Conservation (phyloP, 306 rosid genomes). For the Fragaria nilgerrensis region DNA sequence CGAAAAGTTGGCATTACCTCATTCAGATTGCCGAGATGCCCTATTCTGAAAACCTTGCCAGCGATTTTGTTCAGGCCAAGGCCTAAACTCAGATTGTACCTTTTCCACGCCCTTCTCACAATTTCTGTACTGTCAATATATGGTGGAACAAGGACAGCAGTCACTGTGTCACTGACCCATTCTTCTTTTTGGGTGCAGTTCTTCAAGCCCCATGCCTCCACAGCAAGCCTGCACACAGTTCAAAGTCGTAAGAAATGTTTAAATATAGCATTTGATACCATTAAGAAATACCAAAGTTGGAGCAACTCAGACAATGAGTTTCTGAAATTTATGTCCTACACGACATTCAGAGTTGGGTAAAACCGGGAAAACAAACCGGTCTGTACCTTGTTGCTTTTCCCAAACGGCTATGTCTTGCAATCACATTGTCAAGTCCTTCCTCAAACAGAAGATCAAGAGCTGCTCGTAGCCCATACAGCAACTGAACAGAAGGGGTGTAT, state of each 20-base stretch:
- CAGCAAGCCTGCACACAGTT: slow-evolving; percentile 72
- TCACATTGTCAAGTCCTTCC: slow-evolving; percentile 93
- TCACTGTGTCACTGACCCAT: slow-evolving; percentile 93
- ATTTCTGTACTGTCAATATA: slow-evolving; percentile 81
- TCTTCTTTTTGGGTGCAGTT: slow-evolving; percentile 95
- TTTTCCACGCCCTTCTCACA: slow-evolving; percentile 87
- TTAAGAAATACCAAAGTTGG: neutral
- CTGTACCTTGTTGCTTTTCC: slow-evolving; percentile 84
- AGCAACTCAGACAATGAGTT: neutral
- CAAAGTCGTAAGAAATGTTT: slow-evolving; percentile 10
- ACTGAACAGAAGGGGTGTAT: slow-evolving; percentile 93
- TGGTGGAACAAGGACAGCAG: slow-evolving; percentile 90
- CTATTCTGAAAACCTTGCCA: slow-evolving; percentile 98
- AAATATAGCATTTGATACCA: slow-evolving; percentile 15
- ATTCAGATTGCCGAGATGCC: slow-evolving; percentile 90
- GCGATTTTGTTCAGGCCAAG: slow-evolving; percentile 94
- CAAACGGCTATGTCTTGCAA: slow-evolving; percentile 81
- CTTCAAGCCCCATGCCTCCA: slow-evolving; percentile 99
- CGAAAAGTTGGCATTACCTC: slow-evolving; percentile 55
- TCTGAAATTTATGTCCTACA: neutral
- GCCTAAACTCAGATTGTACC: slow-evolving; percentile 95
- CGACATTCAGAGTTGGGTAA: neutral
- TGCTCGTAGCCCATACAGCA: slow-evolving; percentile 79
- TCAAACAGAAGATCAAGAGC: slow-evolving; percentile 86
- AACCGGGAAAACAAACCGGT: neutral